Percentiles rank a stretch among this genome's conserved stretches.
Conservation (phyloP, 2,329 filamentous ascomycete genomes). For the Cladosporium sphaerospermum region DNA sequence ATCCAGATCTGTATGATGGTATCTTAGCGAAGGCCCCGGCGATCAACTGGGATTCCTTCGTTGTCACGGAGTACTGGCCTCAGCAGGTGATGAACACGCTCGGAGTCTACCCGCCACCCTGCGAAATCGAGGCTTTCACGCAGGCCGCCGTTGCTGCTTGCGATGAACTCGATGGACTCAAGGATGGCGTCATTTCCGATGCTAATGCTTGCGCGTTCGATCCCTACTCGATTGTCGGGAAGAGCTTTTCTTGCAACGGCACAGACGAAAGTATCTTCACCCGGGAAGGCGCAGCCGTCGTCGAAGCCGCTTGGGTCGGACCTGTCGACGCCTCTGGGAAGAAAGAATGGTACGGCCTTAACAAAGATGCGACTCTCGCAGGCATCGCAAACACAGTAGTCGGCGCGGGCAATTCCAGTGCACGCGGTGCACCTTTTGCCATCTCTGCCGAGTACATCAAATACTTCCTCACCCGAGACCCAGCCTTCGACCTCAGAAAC, state of each 20-base stretch:
- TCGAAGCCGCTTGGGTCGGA: conserved; percentile 30
- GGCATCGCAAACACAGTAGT: conserved; percentile 8
- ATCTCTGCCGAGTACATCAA: conserved; percentile 32
- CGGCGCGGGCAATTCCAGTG: background rate
- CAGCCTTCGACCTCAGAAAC: conserved; percentile 25
- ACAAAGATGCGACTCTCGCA: conserved; percentile 17
- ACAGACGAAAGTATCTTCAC: conserved; percentile 23
- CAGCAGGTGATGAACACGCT: conserved; percentile 27
- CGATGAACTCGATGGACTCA: conserved; percentile 33
- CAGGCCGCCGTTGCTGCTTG: conserved; percentile 31
- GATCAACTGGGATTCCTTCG: conserved; percentile 31
- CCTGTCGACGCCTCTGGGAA: conserved; percentile 16
- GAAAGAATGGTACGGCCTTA: conserved; percentile 29
- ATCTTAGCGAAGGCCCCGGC: conserved; percentile 37
- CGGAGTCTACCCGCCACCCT: conserved; percentile 25
- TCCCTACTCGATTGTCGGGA: conserved; percentile 25
- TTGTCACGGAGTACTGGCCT: conserved; percentile 26
- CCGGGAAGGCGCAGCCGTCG: conserved; percentile 26
- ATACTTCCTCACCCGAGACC: conserved; percentile 30
- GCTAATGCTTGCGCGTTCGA: conserved; percentile 28
- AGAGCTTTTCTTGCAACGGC: conserved; percentile 21
- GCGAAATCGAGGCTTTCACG: conserved; percentile 33
- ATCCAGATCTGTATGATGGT: conserved; percentile 34
- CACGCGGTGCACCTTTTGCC: conserved; percentile 22
- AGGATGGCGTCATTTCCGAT: conserved; percentile 31